A percentile compares a stretch with the other conserved stretches of the same genome.
Evolutionary conservation across 2,329 filamentous ascomycete genomes (phyloP).

Genomic region (Alternaria infectoria): DNA sequence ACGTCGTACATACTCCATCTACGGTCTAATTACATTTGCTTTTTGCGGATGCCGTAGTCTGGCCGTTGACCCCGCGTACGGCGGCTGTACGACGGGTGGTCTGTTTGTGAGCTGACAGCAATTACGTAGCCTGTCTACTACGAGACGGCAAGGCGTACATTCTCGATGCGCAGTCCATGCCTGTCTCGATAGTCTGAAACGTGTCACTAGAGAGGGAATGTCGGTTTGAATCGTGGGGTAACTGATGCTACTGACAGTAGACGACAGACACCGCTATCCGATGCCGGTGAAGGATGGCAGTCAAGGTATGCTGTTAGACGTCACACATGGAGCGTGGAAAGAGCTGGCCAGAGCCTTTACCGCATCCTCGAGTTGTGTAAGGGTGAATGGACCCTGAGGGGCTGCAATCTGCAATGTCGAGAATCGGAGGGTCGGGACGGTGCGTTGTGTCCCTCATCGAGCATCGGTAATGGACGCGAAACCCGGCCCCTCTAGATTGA

Average conservation of each 20-base stretch:
- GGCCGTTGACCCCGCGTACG: background rate
- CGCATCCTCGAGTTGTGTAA: background rate
- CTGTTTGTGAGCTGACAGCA: background rate
- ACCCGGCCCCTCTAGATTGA: slow-evolving; percentile 16
- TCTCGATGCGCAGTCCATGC: background rate
- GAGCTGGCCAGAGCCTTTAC: background rate
- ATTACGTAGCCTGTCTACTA: background rate
- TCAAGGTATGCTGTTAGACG: background rate
- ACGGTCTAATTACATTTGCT: slow-evolving; percentile 1
- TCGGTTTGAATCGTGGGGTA: background rate
- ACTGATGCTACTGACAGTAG: background rate
- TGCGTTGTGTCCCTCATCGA: slow-evolving; percentile 2
- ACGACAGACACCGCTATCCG: slow-evolving; percentile 11
- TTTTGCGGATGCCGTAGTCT: slow-evolving; percentile 2
- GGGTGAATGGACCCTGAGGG: slow-evolving; percentile 5
- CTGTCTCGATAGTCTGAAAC: background rate
- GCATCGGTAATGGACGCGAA: slow-evolving; percentile 4
- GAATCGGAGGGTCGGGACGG: slow-evolving; percentile 13
- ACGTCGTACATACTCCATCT: background rate
- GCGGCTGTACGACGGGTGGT: background rate
- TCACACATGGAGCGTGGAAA: slow-evolving; percentile 4
- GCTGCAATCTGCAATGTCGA: slow-evolving; percentile 1
- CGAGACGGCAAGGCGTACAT: background rate
- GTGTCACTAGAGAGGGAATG: background rate
- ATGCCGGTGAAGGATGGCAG: slow-evolving; percentile 8